Conservation (phyloP, 345 rosid species). For the Pistacia atlantica region DNA sequence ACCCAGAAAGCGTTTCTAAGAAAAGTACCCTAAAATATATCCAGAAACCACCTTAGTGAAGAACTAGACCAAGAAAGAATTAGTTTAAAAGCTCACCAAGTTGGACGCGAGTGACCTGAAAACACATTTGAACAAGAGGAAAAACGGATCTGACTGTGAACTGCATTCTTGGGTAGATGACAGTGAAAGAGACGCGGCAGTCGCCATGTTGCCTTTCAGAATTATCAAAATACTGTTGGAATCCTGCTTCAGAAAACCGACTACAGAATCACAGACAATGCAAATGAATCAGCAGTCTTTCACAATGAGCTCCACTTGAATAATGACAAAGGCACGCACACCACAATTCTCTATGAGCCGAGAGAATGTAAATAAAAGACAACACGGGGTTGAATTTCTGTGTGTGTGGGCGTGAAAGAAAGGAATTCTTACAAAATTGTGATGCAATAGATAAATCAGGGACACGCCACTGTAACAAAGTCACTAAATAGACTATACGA, state of each 20-base stretch:
- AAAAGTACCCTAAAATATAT: too few species aligned
- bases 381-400: neutral
- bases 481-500: constrained; percentile 13
- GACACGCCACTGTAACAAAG: neutral
- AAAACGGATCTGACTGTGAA: too few species aligned
- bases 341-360: neutral
- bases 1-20: neutral
- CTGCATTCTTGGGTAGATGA: too few species aligned
- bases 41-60: too few species aligned
- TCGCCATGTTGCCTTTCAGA: too few species aligned
- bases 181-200: too few species aligned
- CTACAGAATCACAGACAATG: neutral
- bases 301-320: neutral
- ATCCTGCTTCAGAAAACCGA: neutral
- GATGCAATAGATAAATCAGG: neutral
- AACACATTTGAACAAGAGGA: too few species aligned
- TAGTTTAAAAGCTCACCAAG: neutral
- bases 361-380: neutral
- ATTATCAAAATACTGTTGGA: too few species aligned
- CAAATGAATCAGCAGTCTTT: neutral
- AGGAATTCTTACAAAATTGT: neutral
- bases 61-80: neutral
- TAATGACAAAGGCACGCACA: neutral
- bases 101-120: neutral
- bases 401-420: neutral